Base-by-base conservation (phyloP, 139 green algal genomes). In the Protoeuglena noctilucae region DNA sequence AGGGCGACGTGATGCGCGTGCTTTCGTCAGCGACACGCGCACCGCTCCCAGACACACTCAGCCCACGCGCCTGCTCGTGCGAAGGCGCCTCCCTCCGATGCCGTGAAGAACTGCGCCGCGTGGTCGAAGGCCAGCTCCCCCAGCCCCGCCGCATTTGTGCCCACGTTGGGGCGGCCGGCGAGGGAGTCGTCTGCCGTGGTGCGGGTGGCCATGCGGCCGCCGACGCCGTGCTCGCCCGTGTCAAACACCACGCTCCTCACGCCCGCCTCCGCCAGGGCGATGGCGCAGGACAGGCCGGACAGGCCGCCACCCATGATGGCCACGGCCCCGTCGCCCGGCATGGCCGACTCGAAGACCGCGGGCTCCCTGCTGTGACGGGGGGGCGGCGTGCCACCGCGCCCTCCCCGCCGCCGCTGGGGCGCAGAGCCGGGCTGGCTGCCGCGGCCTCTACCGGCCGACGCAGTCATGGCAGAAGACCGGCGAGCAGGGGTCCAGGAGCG, bases 211-310 rank as follows among this genome's bases (percentile, higher is more conserved):
- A 84, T 56, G 22, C 79, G 54, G n/a, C 79, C 79, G 1, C 79
- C 79, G 6, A 79, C 58, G 25, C 76, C 71, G 61, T 87, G 76
- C 59, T 87, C 80, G 9, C 79, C 78, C 0, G 78, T 87, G 64
- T 87, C 78, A 43, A 87, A 87, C 39, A 87, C 67, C 0, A 64
- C 58, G 30, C 46, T 62, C 6, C 57, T 41, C 23, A 82, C 67
- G 43, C 74, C 58, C 2, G 26, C 51, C 1, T 60, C 16, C 22
- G 70, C 59, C 30, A 81, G 66, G 53, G 64, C 66, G 16, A 58
- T 49, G 3, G 72, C 71, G 53, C 79, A 88, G 1, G 64, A 56
- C 12, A 86, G 60, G 9, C 78, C 78, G 1, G 66, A 61, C 26
- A 85, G 64, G 21, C 78, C 76, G 3, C 78, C 78, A 1, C 78